Conservation (phyloP, 352 stramenopile species). For the Phytophthora aleatoria region DNA sequence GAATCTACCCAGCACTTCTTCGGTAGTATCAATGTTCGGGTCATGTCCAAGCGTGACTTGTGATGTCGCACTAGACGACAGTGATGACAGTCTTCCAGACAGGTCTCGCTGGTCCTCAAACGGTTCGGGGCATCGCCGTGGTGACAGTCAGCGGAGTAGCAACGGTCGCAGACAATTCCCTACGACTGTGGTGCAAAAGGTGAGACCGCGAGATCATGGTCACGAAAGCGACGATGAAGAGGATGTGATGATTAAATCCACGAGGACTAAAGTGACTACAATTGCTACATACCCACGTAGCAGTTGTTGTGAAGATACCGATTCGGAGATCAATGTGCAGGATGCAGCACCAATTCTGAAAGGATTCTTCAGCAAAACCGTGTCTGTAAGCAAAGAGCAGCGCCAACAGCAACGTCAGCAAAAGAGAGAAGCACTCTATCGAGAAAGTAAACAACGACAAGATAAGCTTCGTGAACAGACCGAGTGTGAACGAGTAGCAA, state of each 20-base stretch:
- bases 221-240: constrained; percentile 17
- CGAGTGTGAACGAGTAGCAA: constrained; percentile 26
- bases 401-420: constrained; percentile 47
- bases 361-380: constrained; percentile 63
- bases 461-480: constrained; percentile 45
- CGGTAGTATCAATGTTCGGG: constrained; percentile 14
- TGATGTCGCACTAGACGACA: constrained; percentile 36
- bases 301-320: not conserved
- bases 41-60: constrained; percentile 43
- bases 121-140: not conserved
- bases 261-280: constrained; percentile 3
- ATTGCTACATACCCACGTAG: constrained; percentile 3
- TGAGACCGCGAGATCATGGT: constrained; percentile 27
- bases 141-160: constrained; percentile 4
- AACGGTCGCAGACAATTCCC: not conserved
- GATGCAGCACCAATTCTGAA: constrained; percentile 56
- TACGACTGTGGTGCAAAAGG: constrained; percentile 25
- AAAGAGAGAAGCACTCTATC: constrained; percentile 48
- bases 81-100: constrained; percentile 6
- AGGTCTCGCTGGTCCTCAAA: constrained; percentile 9
- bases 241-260: not conserved
- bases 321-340: constrained; percentile 15
- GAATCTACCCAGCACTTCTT: constrained; percentile 1
- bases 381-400: constrained; percentile 39
- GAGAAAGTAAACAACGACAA: constrained; percentile 49